phyloP scores from a whole-genome alignment of 176 grass and related monocot species.

The Oryza punctata region DNA sequence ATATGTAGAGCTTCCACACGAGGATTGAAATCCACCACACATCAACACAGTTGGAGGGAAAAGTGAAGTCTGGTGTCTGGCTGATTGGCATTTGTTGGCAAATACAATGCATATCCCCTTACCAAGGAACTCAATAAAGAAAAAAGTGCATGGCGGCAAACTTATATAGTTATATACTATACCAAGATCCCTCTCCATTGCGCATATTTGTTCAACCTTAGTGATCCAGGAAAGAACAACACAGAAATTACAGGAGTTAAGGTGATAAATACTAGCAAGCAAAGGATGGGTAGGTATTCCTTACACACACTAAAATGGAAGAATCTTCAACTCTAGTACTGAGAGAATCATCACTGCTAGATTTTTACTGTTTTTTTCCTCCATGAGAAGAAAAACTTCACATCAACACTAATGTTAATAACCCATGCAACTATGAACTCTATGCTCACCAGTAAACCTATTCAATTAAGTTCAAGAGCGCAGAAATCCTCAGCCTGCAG shows the following conservation, averaged over 20 bases:
- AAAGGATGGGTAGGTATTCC: conserved; percentile 12
- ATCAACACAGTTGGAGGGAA: conserved; percentile 58
- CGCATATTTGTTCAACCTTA: conserved; percentile 40
- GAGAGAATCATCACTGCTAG: conserved; percentile 16
- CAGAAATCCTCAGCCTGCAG: conserved; percentile 32
- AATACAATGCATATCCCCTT: conserved; percentile 61
- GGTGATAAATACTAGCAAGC: conserved; percentile 8
- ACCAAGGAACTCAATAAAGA: conserved; percentile 63
- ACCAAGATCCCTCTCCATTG: conserved; percentile 38
- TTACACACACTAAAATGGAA: conserved; percentile 29
- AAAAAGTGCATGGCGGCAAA: background rate
- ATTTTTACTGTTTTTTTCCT: conserved; percentile 26
- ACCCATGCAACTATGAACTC: conserved; percentile 17
- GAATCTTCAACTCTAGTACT: conserved; percentile 24
- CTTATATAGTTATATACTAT: conserved; percentile 26
- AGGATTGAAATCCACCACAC: conserved; percentile 55
- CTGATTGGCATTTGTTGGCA: conserved; percentile 42
- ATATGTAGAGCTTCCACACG: conserved; percentile 56
- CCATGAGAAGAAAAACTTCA: conserved; percentile 22
- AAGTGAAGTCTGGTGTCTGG: conserved; percentile 44
- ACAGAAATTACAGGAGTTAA: conserved; percentile 38
- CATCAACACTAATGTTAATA: conserved; percentile 26
- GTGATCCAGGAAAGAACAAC: conserved; percentile 30
- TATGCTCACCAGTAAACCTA: conserved; percentile 45
- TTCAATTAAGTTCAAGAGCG: conserved; percentile 22